A percentile compares a stretch with the other conserved stretches of the same genome.
Conservation (phyloP, 495 filamentous ascomycete species). For the Penicillium longicatenatum region DNA sequence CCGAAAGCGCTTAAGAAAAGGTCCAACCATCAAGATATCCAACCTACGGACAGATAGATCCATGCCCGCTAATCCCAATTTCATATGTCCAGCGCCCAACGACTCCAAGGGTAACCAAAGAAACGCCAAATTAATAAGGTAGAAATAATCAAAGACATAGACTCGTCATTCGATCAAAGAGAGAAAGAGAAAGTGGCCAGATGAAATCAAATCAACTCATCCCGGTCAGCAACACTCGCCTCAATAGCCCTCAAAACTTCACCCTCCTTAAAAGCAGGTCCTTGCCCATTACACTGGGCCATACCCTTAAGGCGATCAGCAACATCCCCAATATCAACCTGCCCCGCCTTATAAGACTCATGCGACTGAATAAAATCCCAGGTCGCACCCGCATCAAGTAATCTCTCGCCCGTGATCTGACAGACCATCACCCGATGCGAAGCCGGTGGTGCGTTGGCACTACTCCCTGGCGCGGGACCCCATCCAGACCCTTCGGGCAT, state of each 20-base stretch:
- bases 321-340: slow-evolving; percentile 83
- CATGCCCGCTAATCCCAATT: slow-evolving; percentile 1
- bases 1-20: background rate
- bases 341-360: slow-evolving; percentile 73
- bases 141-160: slow-evolving; percentile 2
- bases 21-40: background rate
- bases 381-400: slow-evolving; percentile 77
- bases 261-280: slow-evolving; percentile 84
- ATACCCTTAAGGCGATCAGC: slow-evolving; percentile 70
- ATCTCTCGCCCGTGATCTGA: slow-evolving; percentile 65
- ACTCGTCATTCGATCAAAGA: slow-evolving; percentile 10
- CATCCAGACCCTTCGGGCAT: slow-evolving; percentile 36
- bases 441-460: background rate
- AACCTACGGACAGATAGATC: background rate
- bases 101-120: background rate
- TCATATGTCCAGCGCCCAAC: background rate
- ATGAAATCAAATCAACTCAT: slow-evolving; percentile 64
- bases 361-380: slow-evolving; percentile 92
- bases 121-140: background rate
- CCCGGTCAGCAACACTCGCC: slow-evolving; percentile 71
- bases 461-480: slow-evolving; percentile 32
- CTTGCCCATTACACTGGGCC: slow-evolving; percentile 88
- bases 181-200: slow-evolving; percentile 6
- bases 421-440: slow-evolving; percentile 68
- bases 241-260: slow-evolving; percentile 75